A percentile compares a stretch with the other conserved stretches of the same genome.
phyloP scores from a whole-genome alignment of 345 rosid genomes.

The Punica granatum region DNA sequence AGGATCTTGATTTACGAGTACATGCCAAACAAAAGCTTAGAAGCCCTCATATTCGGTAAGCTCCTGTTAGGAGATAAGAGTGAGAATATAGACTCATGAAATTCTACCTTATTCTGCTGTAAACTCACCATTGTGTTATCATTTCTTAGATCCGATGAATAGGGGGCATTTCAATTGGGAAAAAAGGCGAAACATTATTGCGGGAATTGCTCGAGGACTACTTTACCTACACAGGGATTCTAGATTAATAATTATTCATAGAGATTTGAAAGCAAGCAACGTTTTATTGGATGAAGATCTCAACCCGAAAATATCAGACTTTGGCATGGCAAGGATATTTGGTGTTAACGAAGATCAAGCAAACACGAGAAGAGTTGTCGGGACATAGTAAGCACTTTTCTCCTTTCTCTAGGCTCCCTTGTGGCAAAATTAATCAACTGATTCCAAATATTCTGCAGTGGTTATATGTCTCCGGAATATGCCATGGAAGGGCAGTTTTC shows the following conservation, averaged over 20 bases:
- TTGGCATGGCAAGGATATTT: constrained; percentile 41
- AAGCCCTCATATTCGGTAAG: constrained; percentile 23
- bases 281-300: constrained; percentile 43
- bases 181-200: constrained; percentile 31
- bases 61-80: not conserved
- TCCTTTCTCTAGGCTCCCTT: not conserved
- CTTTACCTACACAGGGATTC: constrained; percentile 45
- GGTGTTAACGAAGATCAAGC: constrained; percentile 33
- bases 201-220: constrained; percentile 44
- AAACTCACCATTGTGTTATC: too few species aligned
- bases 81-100: too few species aligned
- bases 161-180: constrained; percentile 30
- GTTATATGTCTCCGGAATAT: constrained; percentile 47
- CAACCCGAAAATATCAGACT: constrained; percentile 44
- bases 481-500: constrained; percentile 35
- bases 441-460: constrained; percentile 13
- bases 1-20: constrained; percentile 26
- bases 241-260: constrained; percentile 37
- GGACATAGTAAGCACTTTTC: constrained; percentile 28
- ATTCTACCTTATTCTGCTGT: not conserved
- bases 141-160: constrained; percentile 21
- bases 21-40: constrained; percentile 33
- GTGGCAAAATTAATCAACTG: too few species aligned
- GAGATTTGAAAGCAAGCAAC: constrained; percentile 44
- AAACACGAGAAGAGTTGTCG: constrained; percentile 36